Conservation (phyloP, 441 rosid species). For the Pelargonium myrrhifolium region DNA sequence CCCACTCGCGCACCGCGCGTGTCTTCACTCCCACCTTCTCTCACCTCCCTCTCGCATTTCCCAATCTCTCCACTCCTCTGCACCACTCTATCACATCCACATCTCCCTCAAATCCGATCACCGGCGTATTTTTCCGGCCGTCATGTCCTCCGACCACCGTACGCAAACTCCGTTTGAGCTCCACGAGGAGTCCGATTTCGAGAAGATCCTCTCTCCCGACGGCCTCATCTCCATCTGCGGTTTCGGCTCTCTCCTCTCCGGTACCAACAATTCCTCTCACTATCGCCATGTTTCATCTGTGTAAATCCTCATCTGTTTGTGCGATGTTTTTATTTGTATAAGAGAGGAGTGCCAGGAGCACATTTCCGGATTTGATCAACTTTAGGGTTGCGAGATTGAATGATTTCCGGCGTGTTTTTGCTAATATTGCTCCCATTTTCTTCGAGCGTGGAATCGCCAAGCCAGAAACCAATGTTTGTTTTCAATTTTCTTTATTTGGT, state of each 20-base stretch:
- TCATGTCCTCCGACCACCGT: slow-evolving; percentile 22
- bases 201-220: slow-evolving; percentile 38
- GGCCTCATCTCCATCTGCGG: slow-evolving; percentile 74
- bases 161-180: slow-evolving; percentile 28
- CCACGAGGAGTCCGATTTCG: slow-evolving; percentile 50
- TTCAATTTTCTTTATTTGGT: neutral
- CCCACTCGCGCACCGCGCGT: slow-evolving; percentile 8
- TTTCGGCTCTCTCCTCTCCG: slow-evolving; percentile 90
- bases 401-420: slow-evolving; percentile 79
- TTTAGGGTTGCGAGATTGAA: slow-evolving; percentile 69
- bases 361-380: slow-evolving; percentile 68
- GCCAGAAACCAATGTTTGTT: slow-evolving; percentile 54
- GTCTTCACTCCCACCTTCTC: slow-evolving; percentile 1
- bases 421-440: slow-evolving; percentile 78
- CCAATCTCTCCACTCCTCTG: no score
- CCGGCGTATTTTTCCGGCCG: slow-evolving; percentile 16
- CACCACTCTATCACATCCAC: neutral
- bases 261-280: slow-evolving; percentile 21
- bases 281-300: neutral
- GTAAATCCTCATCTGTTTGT: neutral
- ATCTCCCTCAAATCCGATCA: slow-evolving; percentile 5
- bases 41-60: neutral
- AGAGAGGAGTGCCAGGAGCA: slow-evolving; percentile 84
- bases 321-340: neutral
- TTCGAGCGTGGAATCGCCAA: slow-evolving; percentile 90